These are phyloP conservation scores for Volvox carteri DNA, from an alignment of 163 green algal genomes.

Conservation along the genomic window DNA sequence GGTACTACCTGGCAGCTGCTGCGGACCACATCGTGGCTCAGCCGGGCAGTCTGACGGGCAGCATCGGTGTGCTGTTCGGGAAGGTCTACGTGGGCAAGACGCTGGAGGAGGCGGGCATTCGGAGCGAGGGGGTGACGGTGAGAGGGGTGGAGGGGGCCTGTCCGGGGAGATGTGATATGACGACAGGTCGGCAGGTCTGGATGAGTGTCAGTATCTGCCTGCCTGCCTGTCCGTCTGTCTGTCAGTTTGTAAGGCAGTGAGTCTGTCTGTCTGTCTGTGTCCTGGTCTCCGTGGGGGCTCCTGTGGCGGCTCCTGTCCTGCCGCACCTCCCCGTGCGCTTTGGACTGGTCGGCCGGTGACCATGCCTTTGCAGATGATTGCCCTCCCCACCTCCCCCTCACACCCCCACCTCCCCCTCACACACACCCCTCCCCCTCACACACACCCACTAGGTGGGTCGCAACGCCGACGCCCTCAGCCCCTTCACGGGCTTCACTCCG, in stretches of 20 bases:
- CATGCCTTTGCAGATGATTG: no score
- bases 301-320: no score
- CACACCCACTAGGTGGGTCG: constrained; percentile 35
- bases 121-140: constrained; percentile 31
- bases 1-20: constrained; percentile 68
- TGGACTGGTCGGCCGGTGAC: no score
- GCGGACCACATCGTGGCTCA: constrained; percentile 69
- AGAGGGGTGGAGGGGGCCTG: neutral
- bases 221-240: no score
- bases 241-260: no score
- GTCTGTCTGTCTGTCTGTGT: no score
- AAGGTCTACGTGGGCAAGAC: constrained; percentile 53
- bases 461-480: constrained; percentile 68
- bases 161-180: no score
- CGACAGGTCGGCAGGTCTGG: no score
- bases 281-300: no score
- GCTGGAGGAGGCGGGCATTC: constrained; percentile 49
- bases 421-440: neutral
- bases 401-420: neutral
- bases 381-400: neutral
- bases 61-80: constrained; percentile 76
- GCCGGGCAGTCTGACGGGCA: constrained; percentile 77
- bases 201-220: no score
- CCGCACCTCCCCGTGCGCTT: no score
- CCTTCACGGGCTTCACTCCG: constrained; percentile 60